Base-by-base conservation (phyloP, 176 grass and related monocot genomes). In the Themeda triandra region DNA sequence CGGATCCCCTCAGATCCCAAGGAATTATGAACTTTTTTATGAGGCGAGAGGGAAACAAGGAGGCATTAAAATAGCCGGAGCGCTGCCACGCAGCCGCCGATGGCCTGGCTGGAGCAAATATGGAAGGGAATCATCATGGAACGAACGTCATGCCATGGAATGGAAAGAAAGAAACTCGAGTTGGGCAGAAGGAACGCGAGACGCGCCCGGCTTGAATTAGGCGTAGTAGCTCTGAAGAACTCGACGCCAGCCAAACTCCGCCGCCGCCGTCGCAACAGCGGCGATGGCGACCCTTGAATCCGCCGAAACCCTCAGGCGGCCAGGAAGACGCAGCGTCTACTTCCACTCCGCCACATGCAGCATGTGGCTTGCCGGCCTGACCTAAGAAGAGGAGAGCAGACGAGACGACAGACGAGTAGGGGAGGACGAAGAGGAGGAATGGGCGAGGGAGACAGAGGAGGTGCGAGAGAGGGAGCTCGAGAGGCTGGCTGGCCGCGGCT, bases 1-100 rank as follows among this genome's bases (percentile, higher is more conserved):
- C n/a, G n/a, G 74, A 74, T 74, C 75, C 84, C 59, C 75, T 73
- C 80, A 80, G 89, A 91, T 84, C 85, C 80, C 89, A 83, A 84
- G 24, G 71, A 84, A 72, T 91, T 32, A 76, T 8, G 42, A 23
- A 7, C 14, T 62, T 75, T 73, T 83, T 74, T 80, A 79, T 31
- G 74, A 62, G 41, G 75, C 8, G 27, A 67, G 77, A 69, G 49
- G 53, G 66, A 46, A 8, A 40, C 27, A 56, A 28, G 58, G 62
- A 48, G 8, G 88, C 85, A 91, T 84, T 80, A 91, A 91, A 91
- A 84, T 27, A 48, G 89, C 46, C 3, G 78, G 41, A 67, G 21
- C 27, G 33, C 73, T 2, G n/a, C 63, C 69, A 24, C 10, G 84
- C 69, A 5, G 83, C 78, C 31, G 35, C 33, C 65, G 25, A 59